Conservation (phyloP, 495 filamentous ascomycete genomes). For the Hypoxylon lenormandii region DNA sequence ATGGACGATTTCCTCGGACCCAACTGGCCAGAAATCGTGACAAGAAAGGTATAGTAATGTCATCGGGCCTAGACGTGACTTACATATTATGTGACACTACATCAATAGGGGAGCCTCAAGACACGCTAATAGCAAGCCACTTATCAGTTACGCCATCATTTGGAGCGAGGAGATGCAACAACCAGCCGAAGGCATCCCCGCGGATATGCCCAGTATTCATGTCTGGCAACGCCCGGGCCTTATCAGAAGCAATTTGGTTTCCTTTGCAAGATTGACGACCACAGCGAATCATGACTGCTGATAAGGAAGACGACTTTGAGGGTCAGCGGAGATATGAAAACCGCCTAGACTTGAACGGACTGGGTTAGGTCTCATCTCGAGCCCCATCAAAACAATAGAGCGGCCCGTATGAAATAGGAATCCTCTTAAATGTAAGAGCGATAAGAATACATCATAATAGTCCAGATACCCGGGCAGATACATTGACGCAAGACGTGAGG, state of each 20-base stretch:
- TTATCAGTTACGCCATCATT: constrained; percentile 14
- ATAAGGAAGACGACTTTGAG: constrained; percentile 39
- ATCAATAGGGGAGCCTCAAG: constrained; percentile 24
- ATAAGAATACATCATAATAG: constrained; percentile 23
- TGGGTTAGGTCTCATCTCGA: constrained; percentile 28
- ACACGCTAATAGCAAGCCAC: constrained; percentile 11
- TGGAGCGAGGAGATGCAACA: constrained; percentile 43
- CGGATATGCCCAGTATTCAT: constrained; percentile 36
- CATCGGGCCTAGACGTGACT: constrained; percentile 19
- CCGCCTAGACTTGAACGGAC: constrained; percentile 38
- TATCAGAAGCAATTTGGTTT: constrained; percentile 46
- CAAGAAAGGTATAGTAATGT: constrained; percentile 37
- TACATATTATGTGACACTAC: constrained; percentile 18
- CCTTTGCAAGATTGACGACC: constrained; percentile 30
- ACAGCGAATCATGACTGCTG: constrained; percentile 48
- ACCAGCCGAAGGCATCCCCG: constrained; percentile 38
- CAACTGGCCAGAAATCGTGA: constrained; percentile 30
- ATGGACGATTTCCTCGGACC: constrained; percentile 27
- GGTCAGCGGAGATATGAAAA: constrained; percentile 51
- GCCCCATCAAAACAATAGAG: constrained; percentile 35
- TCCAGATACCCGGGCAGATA: constrained; percentile 5
- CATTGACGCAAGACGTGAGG: constrained; percentile 14
- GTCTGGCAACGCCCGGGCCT: constrained; percentile 20
- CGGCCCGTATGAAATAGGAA: constrained; percentile 21
- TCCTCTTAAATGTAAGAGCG: constrained; percentile 8